Evolutionary conservation across 768 basidiomycete species (phyloP), one percentile per base, ranked within the genome.

Genomic region (Mycena vitilis): DNA sequence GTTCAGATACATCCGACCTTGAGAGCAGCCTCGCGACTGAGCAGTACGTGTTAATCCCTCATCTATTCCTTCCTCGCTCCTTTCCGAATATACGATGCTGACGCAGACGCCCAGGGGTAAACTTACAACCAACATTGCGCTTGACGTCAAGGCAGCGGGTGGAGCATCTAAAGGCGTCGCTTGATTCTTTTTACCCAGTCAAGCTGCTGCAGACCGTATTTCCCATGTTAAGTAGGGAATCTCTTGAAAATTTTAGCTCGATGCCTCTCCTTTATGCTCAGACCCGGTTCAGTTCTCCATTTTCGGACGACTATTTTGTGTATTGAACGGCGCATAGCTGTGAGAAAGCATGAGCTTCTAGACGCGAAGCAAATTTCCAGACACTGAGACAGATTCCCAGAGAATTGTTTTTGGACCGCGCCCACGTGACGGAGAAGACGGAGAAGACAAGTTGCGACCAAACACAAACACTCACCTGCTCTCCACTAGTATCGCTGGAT

Each of bases 71-170:
- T 30, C 30, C 30, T 30, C 30, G 30, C 30, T 30, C 63, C 20
- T 18, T 4, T 15, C 61, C 13, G n/a, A 2, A 38, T 7, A 20
- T 0, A 11, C 40, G 8, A 47, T 30, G 18, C 20, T 62, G 30
- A 34, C 52, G 42, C n/a, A 60, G 37, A 1, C 9, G 1, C n/a
- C 12, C 65, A 80, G 78, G 63, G 75, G 59, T 30, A 82, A 82
- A 73, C 75, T 82, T 37, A 73, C 52, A 18, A 81, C 73, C 55
- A 81, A 82, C 75, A 79, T 81, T 64, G 76, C 77, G 2, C 75
- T 76, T 13, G 81, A 82, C 63, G 65, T 70, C 58, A 71, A 71
- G 65, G 76, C 60, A 70, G 77, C 75, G 25, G 81, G 81, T 23
- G 25, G 68, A 34, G 56, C 79, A 10, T 81, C 81, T 44, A 64